A percentile compares a stretch with the other conserved stretches of the same genome.
Evolutionary conservation across 192 early-diverging fungal species (phyloP).

Genomic region (Coemansia sp.): DNA sequence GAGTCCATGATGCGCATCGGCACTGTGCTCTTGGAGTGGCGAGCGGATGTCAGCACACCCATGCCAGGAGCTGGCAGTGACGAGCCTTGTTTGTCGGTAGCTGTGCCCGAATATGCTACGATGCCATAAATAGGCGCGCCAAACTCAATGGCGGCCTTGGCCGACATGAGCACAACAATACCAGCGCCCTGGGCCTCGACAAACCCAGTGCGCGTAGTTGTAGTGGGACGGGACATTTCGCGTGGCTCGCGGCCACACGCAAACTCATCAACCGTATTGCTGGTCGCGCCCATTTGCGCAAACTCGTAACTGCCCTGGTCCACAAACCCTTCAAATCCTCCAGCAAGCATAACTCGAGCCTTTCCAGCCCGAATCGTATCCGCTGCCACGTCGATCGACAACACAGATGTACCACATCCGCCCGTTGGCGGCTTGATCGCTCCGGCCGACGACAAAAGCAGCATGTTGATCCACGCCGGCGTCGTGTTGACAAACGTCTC

Average conservation of each 20-base stretch:
- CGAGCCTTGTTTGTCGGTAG: slow-evolving; percentile 91
- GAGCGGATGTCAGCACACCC: slow-evolving; percentile 88
- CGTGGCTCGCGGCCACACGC: slow-evolving; percentile 77
- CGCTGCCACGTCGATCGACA: slow-evolving; percentile 88
- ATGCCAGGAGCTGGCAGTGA: slow-evolving; percentile 94
- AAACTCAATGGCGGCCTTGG: slow-evolving; percentile 80
- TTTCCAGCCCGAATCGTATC: slow-evolving; percentile 88
- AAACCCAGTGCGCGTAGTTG: slow-evolving; percentile 85
- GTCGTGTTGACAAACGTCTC: slow-evolving; percentile 74
- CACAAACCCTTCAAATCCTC: slow-evolving; percentile 91
- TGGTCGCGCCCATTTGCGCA: slow-evolving; percentile 98
- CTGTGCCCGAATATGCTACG: slow-evolving; percentile 81
- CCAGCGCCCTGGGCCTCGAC: slow-evolving; percentile 96
- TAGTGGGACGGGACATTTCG: slow-evolving; percentile 91
- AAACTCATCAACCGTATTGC: slow-evolving; percentile 77
- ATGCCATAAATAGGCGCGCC: slow-evolving; percentile 92
- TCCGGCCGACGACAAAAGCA: slow-evolving; percentile 88
- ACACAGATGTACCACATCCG: slow-evolving; percentile 89
- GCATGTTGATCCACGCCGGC: slow-evolving; percentile 94
- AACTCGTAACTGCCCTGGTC: slow-evolving; percentile 95
- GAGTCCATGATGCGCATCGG: slow-evolving; percentile 66
- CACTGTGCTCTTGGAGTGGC: slow-evolving; percentile 50
- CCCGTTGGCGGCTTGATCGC: slow-evolving; percentile 80
- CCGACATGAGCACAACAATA: slow-evolving; percentile 88
- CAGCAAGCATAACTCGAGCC: slow-evolving; percentile 90